phyloP scores from a whole-genome alignment of 805 yeast species.

The Zygosaccharomyces rouxii region DNA sequence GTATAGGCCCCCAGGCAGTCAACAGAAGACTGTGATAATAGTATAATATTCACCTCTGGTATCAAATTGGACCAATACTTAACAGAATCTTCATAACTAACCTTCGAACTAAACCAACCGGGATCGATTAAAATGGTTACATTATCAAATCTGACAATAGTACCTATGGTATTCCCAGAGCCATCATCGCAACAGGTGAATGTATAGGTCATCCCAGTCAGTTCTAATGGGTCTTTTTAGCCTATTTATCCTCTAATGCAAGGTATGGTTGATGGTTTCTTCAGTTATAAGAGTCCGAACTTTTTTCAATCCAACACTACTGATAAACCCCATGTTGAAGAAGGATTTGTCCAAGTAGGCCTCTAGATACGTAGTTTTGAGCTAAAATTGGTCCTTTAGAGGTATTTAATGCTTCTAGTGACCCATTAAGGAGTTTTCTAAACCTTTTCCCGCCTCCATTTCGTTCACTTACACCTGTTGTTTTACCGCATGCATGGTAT shows the following conservation, averaged over 20 bases:
- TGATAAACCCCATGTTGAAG: neutral
- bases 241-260: neutral
- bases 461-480: neutral
- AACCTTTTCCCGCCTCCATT: neutral
- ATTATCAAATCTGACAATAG: constrained; percentile 53
- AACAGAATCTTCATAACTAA: constrained; percentile 32
- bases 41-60: constrained; percentile 55
- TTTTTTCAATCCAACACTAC: neutral
- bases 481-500: neutral
- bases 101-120: constrained; percentile 59
- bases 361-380: neutral
- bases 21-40: constrained; percentile 83
- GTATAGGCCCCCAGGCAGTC: constrained; percentile 79
- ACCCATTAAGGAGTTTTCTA: neutral
- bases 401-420: neutral
- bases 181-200: constrained; percentile 29
- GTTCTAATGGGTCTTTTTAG: neutral
- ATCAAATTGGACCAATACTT: constrained; percentile 41
- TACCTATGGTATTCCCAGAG: constrained; percentile 36
- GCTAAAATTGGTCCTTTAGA: neutral
- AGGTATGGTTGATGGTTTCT: neutral
- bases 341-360: neutral
- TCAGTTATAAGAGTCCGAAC: neutral
- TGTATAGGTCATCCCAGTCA: constrained; percentile 24
- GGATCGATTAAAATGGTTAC: constrained; percentile 66